Base-by-base conservation (phyloP, 108 stramenopile genomes). In the Craspedostauros australis region DNA sequence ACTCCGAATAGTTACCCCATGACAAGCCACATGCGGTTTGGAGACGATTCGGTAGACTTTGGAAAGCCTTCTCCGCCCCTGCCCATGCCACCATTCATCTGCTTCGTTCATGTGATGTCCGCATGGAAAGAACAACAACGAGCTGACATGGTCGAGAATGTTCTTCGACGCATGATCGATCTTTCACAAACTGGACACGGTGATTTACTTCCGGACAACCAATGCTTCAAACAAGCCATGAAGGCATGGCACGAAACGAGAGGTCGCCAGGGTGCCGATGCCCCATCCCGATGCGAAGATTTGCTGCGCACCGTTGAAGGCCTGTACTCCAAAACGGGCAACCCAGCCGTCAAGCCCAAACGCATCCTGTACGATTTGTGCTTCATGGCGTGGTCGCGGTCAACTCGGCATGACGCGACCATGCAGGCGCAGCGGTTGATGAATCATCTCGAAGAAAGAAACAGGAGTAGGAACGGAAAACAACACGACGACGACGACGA, bases 91-190 rank as follows among this genome's bases (percentile, higher is more conserved):
- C 38, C 16, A 9, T 44, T 57, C 19, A 47, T 57, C 37, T 68
- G 60, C 22, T 68, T 60, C 21, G 49, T 68, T 9, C 52, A 68
- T 49, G 16, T 52, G 0, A 16, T 68, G 43, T 57, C 60, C 29
- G 66, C 51, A 15, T 54, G 52, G 58, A 68, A 68, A 39, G 25
- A 9, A n/a, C 28, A 30, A 11, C 37, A 68, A 29, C 49, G 26
- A 14, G n/a, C 33, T 2, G 28, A 19, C 20, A 58, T 53, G 31
- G 57, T 58, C 2, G 31, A 68, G 21, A 59, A 29, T 16, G 21
- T 60, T 11, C 18, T 68, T 9, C 22, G 46, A 19, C 51, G 46
- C 38, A 57, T 68, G 52, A 20, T 53, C 7, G 52, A 60, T 3
- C 27, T 68, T 12, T 43, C 45, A 12, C 29, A 33, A 28, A 20